Evolutionary conservation across 2,329 filamentous ascomycete genomes (phyloP), one percentile per base, ranked within the genome.

Genomic region (Thelonectria blattea): DNA sequence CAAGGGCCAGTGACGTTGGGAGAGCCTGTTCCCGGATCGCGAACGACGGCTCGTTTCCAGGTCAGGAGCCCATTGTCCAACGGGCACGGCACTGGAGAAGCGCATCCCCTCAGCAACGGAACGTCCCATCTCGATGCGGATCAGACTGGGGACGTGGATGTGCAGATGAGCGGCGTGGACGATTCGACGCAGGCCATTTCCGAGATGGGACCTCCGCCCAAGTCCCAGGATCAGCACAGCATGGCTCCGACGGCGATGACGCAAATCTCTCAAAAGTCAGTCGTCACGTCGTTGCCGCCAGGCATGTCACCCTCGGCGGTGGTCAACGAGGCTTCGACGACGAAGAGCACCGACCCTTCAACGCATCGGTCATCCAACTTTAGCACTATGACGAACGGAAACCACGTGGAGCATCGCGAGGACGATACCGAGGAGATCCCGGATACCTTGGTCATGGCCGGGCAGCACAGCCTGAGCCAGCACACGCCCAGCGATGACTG

Each of bases 241-340:
- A 74, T 74, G 62, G 78, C 76, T 9, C 79, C 76, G 2, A 71
- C 76, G 1, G 85, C 73, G 59, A 86, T 77, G 67, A 84, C 83
- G 2, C 85, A 87, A 61, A 80, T 88, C 20, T 91, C 90, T 1
- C 90, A 91, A 72, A 78, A 82, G 46, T 90, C 88, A 5, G 82
- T 79, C 1, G 75, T 88, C 46, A 87, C 85, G 15, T 78, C 84
- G 18, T 74, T 89, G 3, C 84, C 86, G 1, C 77, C 81, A 0
- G 86, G 84, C 4, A 78, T 86, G 54, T 85, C 85, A 5, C 85
- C 85, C 14, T 85, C 83, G 24, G 84, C 83, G 12, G 75, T 84
- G 60, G 79, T 88, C 54, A 97, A 98, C 69, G 93, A 96, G 70
- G 94, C 93, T 2, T 96, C 93, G 2, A 96, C 93, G 1, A 97